A percentile compares a stretch with the other conserved stretches of the same genome.
These are phyloP conservation scores for Penicillium sumatraense DNA, from an alignment of 2,329 filamentous ascomycete species.

Conservation along the genomic window DNA sequence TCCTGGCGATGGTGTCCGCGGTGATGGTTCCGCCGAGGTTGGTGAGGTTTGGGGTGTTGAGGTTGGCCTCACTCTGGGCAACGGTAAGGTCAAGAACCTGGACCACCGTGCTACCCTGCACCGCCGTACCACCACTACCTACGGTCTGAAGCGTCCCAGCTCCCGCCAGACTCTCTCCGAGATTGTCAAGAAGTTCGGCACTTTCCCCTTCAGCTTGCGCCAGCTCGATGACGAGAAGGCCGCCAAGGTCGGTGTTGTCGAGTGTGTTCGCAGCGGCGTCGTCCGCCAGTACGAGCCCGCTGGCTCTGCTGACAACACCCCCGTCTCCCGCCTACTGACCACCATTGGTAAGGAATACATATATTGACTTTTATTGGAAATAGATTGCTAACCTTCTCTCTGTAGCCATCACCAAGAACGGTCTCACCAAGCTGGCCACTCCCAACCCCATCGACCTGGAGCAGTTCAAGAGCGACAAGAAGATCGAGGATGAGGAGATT, in stretches of 20 bases:
- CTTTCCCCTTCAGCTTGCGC: slow-evolving; percentile 95
- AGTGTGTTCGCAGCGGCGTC: slow-evolving; percentile 91
- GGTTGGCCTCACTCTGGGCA: slow-evolving; percentile 86
- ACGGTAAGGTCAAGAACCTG: slow-evolving; percentile 92
- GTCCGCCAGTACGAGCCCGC: slow-evolving; percentile 96
- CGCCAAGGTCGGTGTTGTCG: slow-evolving; percentile 92
- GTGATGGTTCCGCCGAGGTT: slow-evolving; percentile 84
- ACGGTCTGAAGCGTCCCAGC: slow-evolving; percentile 89
- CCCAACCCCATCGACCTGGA: slow-evolving; percentile 76
- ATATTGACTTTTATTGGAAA: not conserved
- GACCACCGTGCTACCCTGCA: slow-evolving; percentile 89
- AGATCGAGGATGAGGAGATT: slow-evolving; percentile 94
- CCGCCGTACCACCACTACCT: slow-evolving; percentile 88
- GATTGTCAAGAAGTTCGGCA: slow-evolving; percentile 95
- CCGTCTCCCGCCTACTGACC: slow-evolving; percentile 84
- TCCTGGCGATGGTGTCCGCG: slow-evolving; percentile 79
- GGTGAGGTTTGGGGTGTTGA: slow-evolving; percentile 98
- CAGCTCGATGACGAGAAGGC: slow-evolving; percentile 96
- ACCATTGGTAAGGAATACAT: slow-evolving; percentile 75
- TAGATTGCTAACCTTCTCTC: slow-evolving; percentile 26
- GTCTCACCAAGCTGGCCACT: slow-evolving; percentile 80
- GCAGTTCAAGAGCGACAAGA: slow-evolving; percentile 94
- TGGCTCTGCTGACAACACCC: slow-evolving; percentile 85
- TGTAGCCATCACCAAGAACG: slow-evolving; percentile 95
- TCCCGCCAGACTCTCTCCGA: slow-evolving; percentile 92